Evolutionary conservation across 2,329 filamentous ascomycete genomes (phyloP).

Genomic region (Aspergillus carbonarius): DNA sequence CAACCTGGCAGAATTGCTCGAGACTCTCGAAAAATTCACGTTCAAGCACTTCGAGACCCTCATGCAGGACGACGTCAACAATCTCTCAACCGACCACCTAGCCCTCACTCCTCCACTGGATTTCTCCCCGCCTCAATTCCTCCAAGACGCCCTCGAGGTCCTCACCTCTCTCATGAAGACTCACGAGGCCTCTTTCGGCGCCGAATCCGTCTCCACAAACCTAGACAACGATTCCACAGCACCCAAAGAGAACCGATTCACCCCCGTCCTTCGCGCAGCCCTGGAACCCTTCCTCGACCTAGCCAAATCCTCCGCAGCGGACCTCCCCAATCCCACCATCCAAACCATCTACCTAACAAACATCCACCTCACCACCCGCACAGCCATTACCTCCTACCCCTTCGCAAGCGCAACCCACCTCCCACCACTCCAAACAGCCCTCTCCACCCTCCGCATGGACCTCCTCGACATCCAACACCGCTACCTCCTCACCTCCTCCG

Average conservation of each 20-base stretch:
- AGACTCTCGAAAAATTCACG: constrained; percentile 70
- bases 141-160: constrained; percentile 76
- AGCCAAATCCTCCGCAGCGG: constrained; percentile 52
- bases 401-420: constrained; percentile 65
- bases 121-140: constrained; percentile 74
- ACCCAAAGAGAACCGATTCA: constrained; percentile 63
- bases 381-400: constrained; percentile 43
- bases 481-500: constrained; percentile 74
- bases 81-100: constrained; percentile 70
- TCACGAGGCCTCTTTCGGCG: constrained; percentile 73
- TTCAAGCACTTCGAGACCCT: constrained; percentile 78
- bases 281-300: constrained; percentile 82
- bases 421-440: constrained; percentile 56
- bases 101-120: constrained; percentile 69
- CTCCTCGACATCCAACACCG: constrained; percentile 68
- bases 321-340: constrained; percentile 36
- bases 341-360: constrained; percentile 54
- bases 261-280: constrained; percentile 71
- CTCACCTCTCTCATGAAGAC: constrained; percentile 78
- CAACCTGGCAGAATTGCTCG: constrained; percentile 67
- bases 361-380: constrained; percentile 44
- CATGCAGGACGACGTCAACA: constrained; percentile 68
- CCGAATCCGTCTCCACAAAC: constrained; percentile 44
- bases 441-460: constrained; percentile 44
- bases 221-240: constrained; percentile 44